Percentiles rank a stretch among this genome's conserved stretches.
phyloP scores from a whole-genome alignment of 352 stramenopile species.

The Peronospora farinosa region DNA sequence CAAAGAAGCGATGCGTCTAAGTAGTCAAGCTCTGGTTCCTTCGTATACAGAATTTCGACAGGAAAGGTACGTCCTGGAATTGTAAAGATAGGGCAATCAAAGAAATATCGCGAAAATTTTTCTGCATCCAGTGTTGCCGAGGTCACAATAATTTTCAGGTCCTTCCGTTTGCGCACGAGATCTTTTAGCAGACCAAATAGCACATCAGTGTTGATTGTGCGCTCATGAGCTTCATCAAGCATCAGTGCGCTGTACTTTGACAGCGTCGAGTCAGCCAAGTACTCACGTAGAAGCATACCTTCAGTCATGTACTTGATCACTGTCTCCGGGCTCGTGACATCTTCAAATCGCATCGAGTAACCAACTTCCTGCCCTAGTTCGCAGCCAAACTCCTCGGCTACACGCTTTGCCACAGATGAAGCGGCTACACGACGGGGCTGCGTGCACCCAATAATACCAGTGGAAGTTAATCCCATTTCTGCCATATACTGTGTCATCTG shows the following conservation, averaged over 20 bases:
- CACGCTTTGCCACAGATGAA: constrained; percentile 95
- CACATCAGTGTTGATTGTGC: constrained; percentile 98
- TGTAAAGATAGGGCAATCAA: constrained; percentile 97
- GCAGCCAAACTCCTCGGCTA: constrained; percentile 95
- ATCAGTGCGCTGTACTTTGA: constrained; percentile 94
- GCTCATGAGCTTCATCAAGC: constrained; percentile 98
- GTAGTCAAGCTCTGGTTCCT: constrained; percentile 98
- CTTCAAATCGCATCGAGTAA: constrained; percentile 87
- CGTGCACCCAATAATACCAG: constrained; percentile 95
- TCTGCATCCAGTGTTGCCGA: constrained; percentile 96
- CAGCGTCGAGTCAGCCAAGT: constrained; percentile 94
- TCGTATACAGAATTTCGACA: constrained; percentile 98
- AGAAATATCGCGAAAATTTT: constrained; percentile 98
- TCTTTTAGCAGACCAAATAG: constrained; percentile 95
- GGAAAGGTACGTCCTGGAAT: constrained; percentile 97
- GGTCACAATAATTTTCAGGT: constrained; percentile 89
- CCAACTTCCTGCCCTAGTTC: constrained; percentile 91
- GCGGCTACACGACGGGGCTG: constrained; percentile 97
- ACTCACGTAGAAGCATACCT: constrained; percentile 99
- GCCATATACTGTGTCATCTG: constrained; percentile 99
- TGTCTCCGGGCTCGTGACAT: constrained; percentile 85
- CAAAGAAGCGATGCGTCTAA: constrained; percentile 96
- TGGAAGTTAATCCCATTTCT: constrained; percentile 95
- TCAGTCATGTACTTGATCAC: constrained; percentile 99
- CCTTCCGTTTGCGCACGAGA: constrained; percentile 74